Percentiles rank a stretch among this genome's conserved stretches.
Conservation (phyloP, 148 eudicot genomes). For the Fagopyrum homotropicum region DNA sequence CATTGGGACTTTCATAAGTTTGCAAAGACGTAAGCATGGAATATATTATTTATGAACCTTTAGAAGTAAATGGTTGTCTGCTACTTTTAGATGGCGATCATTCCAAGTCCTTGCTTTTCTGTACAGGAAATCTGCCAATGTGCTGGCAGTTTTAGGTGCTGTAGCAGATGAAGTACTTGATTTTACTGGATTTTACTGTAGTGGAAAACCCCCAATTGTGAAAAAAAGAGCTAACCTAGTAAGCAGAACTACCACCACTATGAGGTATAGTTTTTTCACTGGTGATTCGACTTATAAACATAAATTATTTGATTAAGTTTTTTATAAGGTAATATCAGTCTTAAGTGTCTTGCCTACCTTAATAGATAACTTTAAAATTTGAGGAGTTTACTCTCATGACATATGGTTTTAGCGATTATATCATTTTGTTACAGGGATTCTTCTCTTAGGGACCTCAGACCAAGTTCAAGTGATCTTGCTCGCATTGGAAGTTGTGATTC, state of each 20-base stretch:
- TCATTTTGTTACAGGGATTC: conserved; percentile 44
- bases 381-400: background rate
- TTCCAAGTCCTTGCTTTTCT: conserved; percentile 12
- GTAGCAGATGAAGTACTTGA: conserved; percentile 92
- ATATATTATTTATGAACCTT: background rate
- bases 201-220: conserved; percentile 62
- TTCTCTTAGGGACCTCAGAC: conserved; percentile 59
- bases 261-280: conserved; percentile 39
- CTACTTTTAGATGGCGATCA: background rate
- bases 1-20: conserved; percentile 97
- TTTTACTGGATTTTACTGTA: conserved; percentile 86
- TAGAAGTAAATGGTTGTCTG: background rate
- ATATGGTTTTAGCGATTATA: background rate
- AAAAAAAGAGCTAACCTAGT: conserved; percentile 51
- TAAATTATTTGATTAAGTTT: conserved; percentile 8
- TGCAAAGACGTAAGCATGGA: conserved; percentile 68
- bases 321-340: background rate
- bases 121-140: conserved; percentile 91
- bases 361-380: background rate
- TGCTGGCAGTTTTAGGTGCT: conserved; percentile 79
- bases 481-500: conserved; percentile 55
- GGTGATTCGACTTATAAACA: background rate
- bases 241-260: conserved; percentile 53
- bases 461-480: conserved; percentile 51
- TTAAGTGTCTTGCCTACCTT: background rate